Evolutionary conservation across 495 filamentous ascomycete species (phyloP), one percentile per base, ranked within the genome.

Genomic region (Copromyces sp.): DNA sequence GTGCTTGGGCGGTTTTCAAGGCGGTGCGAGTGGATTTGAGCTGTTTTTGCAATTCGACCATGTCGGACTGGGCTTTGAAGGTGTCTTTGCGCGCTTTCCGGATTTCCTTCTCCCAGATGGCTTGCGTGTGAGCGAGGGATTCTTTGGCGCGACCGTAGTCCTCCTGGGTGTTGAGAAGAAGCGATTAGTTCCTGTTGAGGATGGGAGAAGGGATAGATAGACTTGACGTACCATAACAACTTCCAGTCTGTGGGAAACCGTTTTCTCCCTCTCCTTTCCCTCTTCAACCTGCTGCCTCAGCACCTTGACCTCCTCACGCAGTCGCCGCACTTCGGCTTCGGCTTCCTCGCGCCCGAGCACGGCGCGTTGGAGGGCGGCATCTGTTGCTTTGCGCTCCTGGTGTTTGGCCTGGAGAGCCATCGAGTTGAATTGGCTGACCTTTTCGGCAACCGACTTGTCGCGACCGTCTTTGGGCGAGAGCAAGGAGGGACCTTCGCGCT

Each of bases 261-360:
- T 90, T 68, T 90, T 85, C 80, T 95, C 92, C 69, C 94, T 83
- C 24, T 90, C 88, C 75, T 89, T 89, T 14, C 91, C 89, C 70
- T 95, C 94, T 14, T 91, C 89, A 14, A 92, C 78, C 61, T 88
- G 84, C 71, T 82, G 85, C 70, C 84, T 84, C 72, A 91, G 76
- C 16, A 73, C 71, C 39, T 84, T 78, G 0, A 82, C 79, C 73
- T 92, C 90, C 9, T 92, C 90, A 61, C 86, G 83, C 74, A 89
- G 85, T 38, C 86, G 81, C 80, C 86, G 82, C 84, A 89, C 85
- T 81, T 94, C 82, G 77, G 83, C 76, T 83, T 93, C 93, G 24
- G 92, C 92, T 82, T 95, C 92, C 80, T 96, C 93, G 44, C 94
- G 87, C 39, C 92, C 94, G 47, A 95, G 83, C 80, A 95, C 90